Evolutionary conservation across 2,329 filamentous ascomycete genomes (phyloP), one percentile per base, ranked within the genome.

Genomic region (Trichoderma sp.): DNA sequence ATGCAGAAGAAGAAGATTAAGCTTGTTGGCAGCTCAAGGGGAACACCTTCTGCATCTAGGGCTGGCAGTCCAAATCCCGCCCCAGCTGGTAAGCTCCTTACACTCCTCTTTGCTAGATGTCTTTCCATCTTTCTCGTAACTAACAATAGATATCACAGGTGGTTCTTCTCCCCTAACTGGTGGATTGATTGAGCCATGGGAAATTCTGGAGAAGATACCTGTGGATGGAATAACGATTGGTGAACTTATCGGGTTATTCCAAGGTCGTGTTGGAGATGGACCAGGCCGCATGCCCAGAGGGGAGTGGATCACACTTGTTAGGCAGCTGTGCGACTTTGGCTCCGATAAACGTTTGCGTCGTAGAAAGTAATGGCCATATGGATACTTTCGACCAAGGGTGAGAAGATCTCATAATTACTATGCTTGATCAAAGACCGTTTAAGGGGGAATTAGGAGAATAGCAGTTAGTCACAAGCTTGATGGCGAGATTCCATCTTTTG

Each of bases 281-380:
- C 84, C 85, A 6, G 84, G 85, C 5, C 83, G 85, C 75, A 88
- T 88, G 77, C 81, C 82, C 4, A 86, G 85, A 74, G 80, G 81
- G 39, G 85, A 88, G 30, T 91, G 89, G 85, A 86, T 91, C 72
- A 82, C 83, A 70, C 77, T 91, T 71, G 88, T 92, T 13, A 88
- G 87, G 78, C 83, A 85, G 43, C 82, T 88, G 47, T 85, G 86
- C 1, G 81, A 83, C 15, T 90, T 87, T 77, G 85, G 84, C 1
- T 74, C 83, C 0, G 87, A 90, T 71, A 91, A 90, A 80, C 80
- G 88, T 13, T 75, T 84, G 55, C 80, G 83, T 36, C 83, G 83
- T 20, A 84, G 82, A 73, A 77, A 80, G 61, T 84, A 65, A 73
- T 15, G 23, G 13, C 26, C 28, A 32, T 34, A 23, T 23, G 26